Conservation (phyloP, 75 land plant genomes). For the Pinus albicaulis region DNA sequence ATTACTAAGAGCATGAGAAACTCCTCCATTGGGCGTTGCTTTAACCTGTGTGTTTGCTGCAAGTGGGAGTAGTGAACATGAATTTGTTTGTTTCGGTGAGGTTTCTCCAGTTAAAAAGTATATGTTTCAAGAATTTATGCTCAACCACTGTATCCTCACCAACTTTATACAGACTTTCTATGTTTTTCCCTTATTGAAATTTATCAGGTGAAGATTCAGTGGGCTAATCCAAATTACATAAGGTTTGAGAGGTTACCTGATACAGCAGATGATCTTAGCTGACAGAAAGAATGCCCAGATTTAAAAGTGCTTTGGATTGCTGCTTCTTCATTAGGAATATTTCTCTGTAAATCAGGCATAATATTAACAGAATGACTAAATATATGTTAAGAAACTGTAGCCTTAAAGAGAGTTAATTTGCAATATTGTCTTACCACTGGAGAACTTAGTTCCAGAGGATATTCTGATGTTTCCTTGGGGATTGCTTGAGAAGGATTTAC, state of each 20-base stretch:
- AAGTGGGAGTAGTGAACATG: conserved; percentile 41
- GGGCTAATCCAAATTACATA: too few relatives aligned
- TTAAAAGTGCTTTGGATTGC: neutral
- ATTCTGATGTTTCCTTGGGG: conserved; percentile 2
- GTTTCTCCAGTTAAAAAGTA: neutral
- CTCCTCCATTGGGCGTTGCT: neutral
- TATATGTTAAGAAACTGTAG: neutral
- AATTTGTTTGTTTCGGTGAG: conserved; percentile 14
- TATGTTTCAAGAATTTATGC: too few relatives aligned
- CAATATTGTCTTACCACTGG: neutral
- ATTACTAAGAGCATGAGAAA: too few relatives aligned
- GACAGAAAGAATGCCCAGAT: neutral
- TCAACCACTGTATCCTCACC: too few relatives aligned
- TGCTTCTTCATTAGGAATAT: neutral
- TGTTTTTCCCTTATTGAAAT: too few relatives aligned
- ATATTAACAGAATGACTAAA: neutral
- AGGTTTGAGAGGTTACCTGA: neutral
- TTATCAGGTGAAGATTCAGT: too few relatives aligned
- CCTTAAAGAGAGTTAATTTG: neutral
- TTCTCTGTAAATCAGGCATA: conserved; percentile 3
- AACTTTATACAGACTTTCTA: too few relatives aligned
- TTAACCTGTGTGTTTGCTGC: conserved; percentile 6
- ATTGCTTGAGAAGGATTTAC: conserved; percentile 1
- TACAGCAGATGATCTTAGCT: neutral
- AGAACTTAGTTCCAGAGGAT: neutral